Conservation (phyloP, 2,329 filamentous ascomycete species). For the Fusarium sp. region DNA sequence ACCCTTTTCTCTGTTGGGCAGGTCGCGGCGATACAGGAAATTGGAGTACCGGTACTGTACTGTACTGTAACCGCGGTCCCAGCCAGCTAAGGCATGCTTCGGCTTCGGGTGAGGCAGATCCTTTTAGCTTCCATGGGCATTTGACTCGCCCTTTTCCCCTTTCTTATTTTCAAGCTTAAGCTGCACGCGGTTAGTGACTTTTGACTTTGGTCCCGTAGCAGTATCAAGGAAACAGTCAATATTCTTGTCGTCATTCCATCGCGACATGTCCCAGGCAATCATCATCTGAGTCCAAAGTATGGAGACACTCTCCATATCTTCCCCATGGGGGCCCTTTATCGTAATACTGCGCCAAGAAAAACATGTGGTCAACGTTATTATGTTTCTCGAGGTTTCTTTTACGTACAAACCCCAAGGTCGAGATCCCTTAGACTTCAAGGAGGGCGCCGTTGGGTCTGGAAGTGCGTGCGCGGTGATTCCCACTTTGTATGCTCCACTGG, state of each 20-base stretch:
- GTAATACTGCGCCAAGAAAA: conserved; percentile 18
- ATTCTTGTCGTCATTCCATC: conserved; percentile 8
- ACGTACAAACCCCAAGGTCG: conserved; percentile 25
- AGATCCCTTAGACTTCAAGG: neutral
- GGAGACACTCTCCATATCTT: conserved; percentile 24
- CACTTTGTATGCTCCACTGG: conserved; percentile 17
- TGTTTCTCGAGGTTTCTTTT: conserved; percentile 29
- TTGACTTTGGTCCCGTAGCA: neutral
- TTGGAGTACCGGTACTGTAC: neutral
- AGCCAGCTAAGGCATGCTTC: neutral
- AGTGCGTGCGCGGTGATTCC: conserved; percentile 22
- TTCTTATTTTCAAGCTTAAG: conserved; percentile 25
- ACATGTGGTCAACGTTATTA: conserved; percentile 34
- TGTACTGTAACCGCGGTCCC: neutral
- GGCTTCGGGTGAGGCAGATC: conserved; percentile 25
- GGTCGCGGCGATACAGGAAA: neutral
- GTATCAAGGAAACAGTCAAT: neutral
- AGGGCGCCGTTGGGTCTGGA: conserved; percentile 14
- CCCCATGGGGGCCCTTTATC: conserved; percentile 33
- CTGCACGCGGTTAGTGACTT: conserved; percentile 4
- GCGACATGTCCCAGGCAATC: conserved; percentile 1
- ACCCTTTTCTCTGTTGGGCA: conserved; percentile 22
- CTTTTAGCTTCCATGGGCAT: conserved; percentile 10
- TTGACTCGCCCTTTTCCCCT: neutral
- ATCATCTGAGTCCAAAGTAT: neutral